Conservation (phyloP, 2,329 filamentous ascomycete species). For the Mollisia scopiformis region DNA sequence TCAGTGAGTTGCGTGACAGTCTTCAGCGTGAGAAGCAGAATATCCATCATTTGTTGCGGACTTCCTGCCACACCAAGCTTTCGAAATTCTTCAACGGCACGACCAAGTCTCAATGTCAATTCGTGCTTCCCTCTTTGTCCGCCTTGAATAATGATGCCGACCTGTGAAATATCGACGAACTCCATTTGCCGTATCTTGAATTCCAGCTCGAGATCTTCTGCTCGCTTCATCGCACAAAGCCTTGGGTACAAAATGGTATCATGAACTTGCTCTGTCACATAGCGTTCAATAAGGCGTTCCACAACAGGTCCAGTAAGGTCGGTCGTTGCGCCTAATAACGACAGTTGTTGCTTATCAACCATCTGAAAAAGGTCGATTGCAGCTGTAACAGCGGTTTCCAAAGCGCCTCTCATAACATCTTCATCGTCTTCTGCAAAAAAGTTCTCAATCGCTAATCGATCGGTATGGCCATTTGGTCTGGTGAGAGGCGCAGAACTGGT, state of each 20-base stretch:
- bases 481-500: conserved; percentile 34
- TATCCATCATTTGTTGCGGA: conserved; percentile 42
- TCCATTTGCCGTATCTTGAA: conserved; percentile 91
- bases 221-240: conserved; percentile 74
- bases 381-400: conserved; percentile 89
- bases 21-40: conserved; percentile 61
- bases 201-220: conserved; percentile 87
- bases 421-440: conserved; percentile 89
- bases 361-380: conserved; percentile 95
- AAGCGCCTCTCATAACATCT: conserved; percentile 81
- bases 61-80: conserved; percentile 73
- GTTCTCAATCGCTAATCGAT: conserved; percentile 51
- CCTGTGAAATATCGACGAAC: conserved; percentile 89
- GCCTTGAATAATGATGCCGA: conserved; percentile 84
- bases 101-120: conserved; percentile 73
- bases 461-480: conserved; percentile 41
- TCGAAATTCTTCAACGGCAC: conserved; percentile 85
- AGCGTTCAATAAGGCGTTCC: conserved; percentile 91
- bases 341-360: conserved; percentile 94
- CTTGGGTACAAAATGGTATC: conserved; percentile 81
- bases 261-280: conserved; percentile 91
- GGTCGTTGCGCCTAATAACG: conserved; percentile 87
- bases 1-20: conserved; percentile 72
- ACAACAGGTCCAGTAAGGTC: conserved; percentile 91
- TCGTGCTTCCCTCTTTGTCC: conserved; percentile 80